phyloP scores from a whole-genome alignment of 1,284 basidiomycete genomes.

The Sporisorium reilianum region DNA sequence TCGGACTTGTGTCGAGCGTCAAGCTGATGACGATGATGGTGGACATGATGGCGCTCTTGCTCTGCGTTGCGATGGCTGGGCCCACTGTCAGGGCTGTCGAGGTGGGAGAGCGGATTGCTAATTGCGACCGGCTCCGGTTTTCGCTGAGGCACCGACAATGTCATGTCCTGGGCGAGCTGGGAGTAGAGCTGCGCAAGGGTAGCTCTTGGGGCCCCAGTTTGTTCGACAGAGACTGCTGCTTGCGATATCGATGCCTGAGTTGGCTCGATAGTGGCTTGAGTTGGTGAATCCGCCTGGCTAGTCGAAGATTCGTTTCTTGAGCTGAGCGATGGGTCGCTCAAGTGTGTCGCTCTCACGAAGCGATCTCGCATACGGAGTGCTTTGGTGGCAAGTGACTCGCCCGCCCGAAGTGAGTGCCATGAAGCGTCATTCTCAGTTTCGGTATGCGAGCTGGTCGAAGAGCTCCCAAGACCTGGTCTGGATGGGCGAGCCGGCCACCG shows the following conservation, averaged over 20 bases:
- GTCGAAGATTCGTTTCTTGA: neutral
- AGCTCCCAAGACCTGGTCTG: slow-evolving; percentile 24
- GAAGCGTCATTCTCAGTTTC: neutral
- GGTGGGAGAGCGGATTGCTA: neutral
- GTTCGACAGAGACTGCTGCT: neutral
- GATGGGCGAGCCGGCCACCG: neutral
- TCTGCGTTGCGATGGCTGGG: neutral
- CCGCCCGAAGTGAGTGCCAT: slow-evolving; percentile 21
- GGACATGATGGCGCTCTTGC: slow-evolving; percentile 5
- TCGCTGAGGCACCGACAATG: neutral
- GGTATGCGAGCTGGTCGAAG: neutral
- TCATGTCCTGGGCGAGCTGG: slow-evolving; percentile 17
- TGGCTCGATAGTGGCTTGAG: too few relatives aligned
- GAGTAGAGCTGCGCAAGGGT: slow-evolving; percentile 33
- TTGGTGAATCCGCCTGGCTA: too few relatives aligned
- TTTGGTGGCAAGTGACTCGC: slow-evolving; percentile 7
- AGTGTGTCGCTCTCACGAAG: slow-evolving; percentile 31
- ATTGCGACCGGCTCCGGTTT: neutral
- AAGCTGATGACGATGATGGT: slow-evolving; percentile 28
- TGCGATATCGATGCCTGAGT: neutral
- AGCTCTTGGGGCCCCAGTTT: neutral
- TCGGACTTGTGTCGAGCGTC: slow-evolving; percentile 19
- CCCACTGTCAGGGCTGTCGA: too few relatives aligned
- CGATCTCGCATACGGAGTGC: slow-evolving; percentile 26
- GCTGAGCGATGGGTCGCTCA: slow-evolving; percentile 27